phyloP scores from a whole-genome alignment of 1,284 basidiomycete genomes.

The Sphagnurus paluster region DNA sequence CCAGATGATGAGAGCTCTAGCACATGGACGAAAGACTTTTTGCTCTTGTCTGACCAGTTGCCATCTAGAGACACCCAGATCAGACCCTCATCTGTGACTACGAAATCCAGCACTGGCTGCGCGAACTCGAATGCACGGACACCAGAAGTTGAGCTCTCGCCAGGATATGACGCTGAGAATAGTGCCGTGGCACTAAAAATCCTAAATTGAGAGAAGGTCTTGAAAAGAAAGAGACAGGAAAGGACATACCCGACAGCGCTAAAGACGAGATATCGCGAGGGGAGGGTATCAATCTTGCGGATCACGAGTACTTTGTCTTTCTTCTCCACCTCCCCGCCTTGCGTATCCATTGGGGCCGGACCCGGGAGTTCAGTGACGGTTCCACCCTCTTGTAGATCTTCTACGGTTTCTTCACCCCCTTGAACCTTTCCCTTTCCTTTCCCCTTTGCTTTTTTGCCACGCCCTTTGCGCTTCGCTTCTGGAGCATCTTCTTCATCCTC shows the following conservation, averaged over 20 bases:
- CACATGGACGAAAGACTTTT: conserved; percentile 21
- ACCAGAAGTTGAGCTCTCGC: conserved; percentile 23
- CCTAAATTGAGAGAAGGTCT: background rate
- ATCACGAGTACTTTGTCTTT: conserved; percentile 50
- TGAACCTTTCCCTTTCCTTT: conserved; percentile 26
- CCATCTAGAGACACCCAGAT: conserved; percentile 56
- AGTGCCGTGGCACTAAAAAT: conserved; percentile 63
- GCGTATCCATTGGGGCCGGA: conserved; percentile 14
- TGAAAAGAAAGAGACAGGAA: background rate
- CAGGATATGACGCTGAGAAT: conserved; percentile 49
- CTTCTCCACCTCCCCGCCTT: background rate
- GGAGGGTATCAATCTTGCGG: conserved; percentile 47
- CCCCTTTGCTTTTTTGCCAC: conserved; percentile 23
- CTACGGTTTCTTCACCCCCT: conserved; percentile 17
- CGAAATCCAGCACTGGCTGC: conserved; percentile 62
- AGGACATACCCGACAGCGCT: conserved; percentile 63
- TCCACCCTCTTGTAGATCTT: conserved; percentile 5
- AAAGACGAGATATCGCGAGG: conserved; percentile 54
- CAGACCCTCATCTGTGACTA: conserved; percentile 34
- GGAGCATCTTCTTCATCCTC: conserved; percentile 36
- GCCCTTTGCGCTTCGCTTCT: conserved; percentile 18
- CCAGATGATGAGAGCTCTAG: conserved; percentile 26
- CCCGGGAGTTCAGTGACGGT: no score
- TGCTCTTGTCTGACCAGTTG: conserved; percentile 30
- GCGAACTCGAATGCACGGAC: conserved; percentile 51